Evolutionary conservation across 202 grass and related monocot genomes (phyloP).

Genomic region (Tripidium arundinaceum): DNA sequence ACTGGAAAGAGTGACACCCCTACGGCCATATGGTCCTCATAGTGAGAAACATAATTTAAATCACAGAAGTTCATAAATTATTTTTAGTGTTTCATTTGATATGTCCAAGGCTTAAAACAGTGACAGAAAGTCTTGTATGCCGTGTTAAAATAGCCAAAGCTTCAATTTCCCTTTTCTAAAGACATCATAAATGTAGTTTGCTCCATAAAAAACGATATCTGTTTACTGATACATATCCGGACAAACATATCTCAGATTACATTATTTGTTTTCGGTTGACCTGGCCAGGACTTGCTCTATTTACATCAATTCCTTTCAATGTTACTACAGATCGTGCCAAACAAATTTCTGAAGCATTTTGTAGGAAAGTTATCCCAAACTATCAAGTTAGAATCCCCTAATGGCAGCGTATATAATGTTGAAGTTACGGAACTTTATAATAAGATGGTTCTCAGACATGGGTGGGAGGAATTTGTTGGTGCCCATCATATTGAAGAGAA

Average conservation of each 20-base stretch:
- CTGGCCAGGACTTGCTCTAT: background rate
- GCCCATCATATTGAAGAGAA: conserved; percentile 38
- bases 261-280: background rate
- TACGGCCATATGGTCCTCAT: background rate
- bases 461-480: conserved; percentile 43
- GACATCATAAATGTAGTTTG: background rate
- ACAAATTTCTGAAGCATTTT: conserved; percentile 10
- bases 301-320: background rate
- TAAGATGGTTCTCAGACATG: conserved; percentile 10
- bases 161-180: background rate
- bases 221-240: background rate
- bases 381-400: conserved; percentile 1
- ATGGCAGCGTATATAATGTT: conserved; percentile 20
- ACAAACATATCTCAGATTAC: background rate
- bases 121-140: background rate
- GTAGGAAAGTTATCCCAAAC: background rate
- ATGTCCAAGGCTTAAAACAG: background rate
- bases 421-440: background rate
- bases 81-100: background rate
- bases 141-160: too few species aligned
- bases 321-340: background rate
- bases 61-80: background rate
- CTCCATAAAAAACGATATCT: background rate
- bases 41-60: background rate
- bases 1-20: background rate